Base-by-base conservation (phyloP, 2,329 filamentous ascomycete genomes). In the Epichloe bromicola region DNA sequence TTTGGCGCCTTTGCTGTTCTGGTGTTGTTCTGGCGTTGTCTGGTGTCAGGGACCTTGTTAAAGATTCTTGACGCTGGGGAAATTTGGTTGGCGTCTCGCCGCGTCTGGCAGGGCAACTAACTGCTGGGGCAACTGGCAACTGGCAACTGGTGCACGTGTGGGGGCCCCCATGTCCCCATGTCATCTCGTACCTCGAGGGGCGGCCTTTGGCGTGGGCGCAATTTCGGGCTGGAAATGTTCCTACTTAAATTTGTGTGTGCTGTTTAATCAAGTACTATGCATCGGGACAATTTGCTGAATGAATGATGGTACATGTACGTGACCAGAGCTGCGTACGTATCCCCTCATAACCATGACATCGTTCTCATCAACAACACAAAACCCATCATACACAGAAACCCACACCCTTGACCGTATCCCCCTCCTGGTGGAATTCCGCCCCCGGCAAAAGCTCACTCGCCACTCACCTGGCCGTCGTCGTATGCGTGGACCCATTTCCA, bases 391-490 rank as follows among this genome's bases (percentile, higher is more conserved):
- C 43, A 40, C 34, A 34, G 54, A 60, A 43, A 65, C 72, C 73
- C 2, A 64, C 64, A 0, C 78, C 78, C 52, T 74, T 66, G 52
- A 75, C 76, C 4, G 75, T 52, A 3, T 66, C 67, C 0, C 78
- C 78, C 33, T 71, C 69, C 53, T 75, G 70, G 54, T 71, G 77
- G 68, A 76, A 81, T 49, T 66, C 63, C 1, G 73, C 66, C 1
- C 56, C 55, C 0, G 76, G 73, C 17, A 82, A 55, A 38, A 83
- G 55, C 58, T 77, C 65, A 33, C 72, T 69, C 1, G 68, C 69
- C 20, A 83, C 74, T 78, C 79, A 83, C 54, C 79, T 69, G 14
- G 76, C 79, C n/a, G 80, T 83, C 41, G 70, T 71, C 0, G 79
- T 70, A 55, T 83, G 79, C 55, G 68, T 65, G 45, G 72, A 76